Conservation (phyloP, 192 early-diverging fungal species). For the Backusella westeae region DNA sequence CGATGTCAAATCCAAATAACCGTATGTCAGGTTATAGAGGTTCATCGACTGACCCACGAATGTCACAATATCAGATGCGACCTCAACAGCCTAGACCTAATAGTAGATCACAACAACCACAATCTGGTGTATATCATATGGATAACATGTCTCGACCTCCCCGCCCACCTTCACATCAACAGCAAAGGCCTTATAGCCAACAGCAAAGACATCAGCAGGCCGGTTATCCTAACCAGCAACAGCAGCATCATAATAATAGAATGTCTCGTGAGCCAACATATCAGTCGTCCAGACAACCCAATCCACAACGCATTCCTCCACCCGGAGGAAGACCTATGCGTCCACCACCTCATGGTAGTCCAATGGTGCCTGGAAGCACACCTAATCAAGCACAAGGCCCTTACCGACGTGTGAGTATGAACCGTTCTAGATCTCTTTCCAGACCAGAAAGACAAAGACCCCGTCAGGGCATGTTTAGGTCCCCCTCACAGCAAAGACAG, state of each 20-base stretch:
- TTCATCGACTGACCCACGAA: conserved; percentile 10
- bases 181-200: background rate
- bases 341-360: conserved; percentile 16
- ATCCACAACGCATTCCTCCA: conserved; percentile 1
- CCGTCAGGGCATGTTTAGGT: conserved; percentile 43
- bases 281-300: background rate
- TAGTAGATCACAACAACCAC: conserved; percentile 7
- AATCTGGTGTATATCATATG: conserved; percentile 9
- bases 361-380: conserved; percentile 6
- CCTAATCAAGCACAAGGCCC: conserved; percentile 10
- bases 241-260: background rate
- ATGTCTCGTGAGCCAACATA: conserved; percentile 5
- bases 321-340: conserved; percentile 14
- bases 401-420: conserved; percentile 29
- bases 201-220: background rate
- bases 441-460: conserved; percentile 53
- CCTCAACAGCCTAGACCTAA: background rate
- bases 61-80: background rate
- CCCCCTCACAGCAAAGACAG: conserved; percentile 31
- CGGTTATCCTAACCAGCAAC: background rate
- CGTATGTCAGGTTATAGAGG: conserved; percentile 14
- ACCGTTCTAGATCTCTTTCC: conserved; percentile 41
- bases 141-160: conserved; percentile 6
- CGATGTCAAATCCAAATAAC: conserved; percentile 16
- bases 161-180: conserved; percentile 12